Conservation (phyloP, 2,329 filamentous ascomycete species). For the Trichoderma endophyticum region DNA sequence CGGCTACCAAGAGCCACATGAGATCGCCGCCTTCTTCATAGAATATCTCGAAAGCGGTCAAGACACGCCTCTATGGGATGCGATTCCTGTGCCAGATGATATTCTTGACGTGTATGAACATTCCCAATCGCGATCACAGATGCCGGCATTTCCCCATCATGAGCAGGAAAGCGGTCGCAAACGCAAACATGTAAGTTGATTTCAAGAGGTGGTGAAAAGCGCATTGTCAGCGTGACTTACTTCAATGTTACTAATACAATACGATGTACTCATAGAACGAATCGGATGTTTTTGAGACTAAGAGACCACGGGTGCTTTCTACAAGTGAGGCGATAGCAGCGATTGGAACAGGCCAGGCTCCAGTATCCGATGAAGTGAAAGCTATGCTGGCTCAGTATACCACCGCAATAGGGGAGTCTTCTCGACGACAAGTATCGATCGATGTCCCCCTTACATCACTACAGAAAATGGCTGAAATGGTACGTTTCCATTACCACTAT, state of each 20-base stretch:
- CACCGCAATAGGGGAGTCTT: constrained; percentile 16
- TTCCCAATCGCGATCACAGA: constrained; percentile 37
- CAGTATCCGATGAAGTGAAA: constrained; percentile 33
- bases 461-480: constrained; percentile 39
- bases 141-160: constrained; percentile 18
- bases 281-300: constrained; percentile 31
- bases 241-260: background rate
- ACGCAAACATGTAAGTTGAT: constrained; percentile 45
- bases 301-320: constrained; percentile 29
- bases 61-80: constrained; percentile 44
- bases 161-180: constrained; percentile 40
- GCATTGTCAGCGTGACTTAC: background rate
- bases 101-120: constrained; percentile 47
- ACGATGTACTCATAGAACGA: constrained; percentile 28
- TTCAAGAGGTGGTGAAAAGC: background rate
- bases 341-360: constrained; percentile 27
- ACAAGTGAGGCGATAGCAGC: constrained; percentile 22
- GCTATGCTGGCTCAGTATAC: constrained; percentile 28
- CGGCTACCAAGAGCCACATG: constrained; percentile 42
- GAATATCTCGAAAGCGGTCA: constrained; percentile 39
- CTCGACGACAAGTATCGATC: constrained; percentile 24
- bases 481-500: constrained; percentile 23
- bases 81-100: constrained; percentile 45
- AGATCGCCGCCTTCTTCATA: constrained; percentile 47
- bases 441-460: constrained; percentile 34